phyloP scores from a whole-genome alignment of 805 yeast species.

The Danielozyma ontarioensis region DNA sequence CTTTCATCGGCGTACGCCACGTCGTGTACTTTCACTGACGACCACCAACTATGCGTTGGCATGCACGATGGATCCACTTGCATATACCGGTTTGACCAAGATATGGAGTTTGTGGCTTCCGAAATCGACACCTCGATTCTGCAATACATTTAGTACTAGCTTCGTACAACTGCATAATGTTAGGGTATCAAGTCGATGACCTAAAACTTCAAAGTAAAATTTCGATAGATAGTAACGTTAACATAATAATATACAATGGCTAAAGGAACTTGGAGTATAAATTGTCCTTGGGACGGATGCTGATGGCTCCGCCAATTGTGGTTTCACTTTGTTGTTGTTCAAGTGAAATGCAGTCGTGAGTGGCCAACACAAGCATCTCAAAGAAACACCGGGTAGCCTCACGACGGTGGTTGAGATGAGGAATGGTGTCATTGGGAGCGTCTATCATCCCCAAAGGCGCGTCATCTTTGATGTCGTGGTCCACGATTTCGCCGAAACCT shows the following conservation, averaged over 20 bases:
- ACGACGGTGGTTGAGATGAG: conserved; percentile 33
- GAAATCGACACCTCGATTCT: too few relatives aligned
- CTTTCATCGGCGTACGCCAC: not conserved
- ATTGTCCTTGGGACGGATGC: conserved; percentile 42
- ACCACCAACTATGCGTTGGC: not conserved
- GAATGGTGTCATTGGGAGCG: not conserved
- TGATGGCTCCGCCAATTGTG: conserved; percentile 53
- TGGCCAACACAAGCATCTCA: conserved; percentile 76
- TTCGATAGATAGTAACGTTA: too few relatives aligned
- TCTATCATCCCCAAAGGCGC: not conserved
- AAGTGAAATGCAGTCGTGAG: conserved; percentile 62
- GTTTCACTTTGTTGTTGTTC: conserved; percentile 43
- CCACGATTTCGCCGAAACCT: conserved; percentile 22
- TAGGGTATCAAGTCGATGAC: too few relatives aligned
- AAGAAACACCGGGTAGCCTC: conserved; percentile 75
- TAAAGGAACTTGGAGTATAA: conserved; percentile 20
- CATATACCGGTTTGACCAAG: too few relatives aligned
- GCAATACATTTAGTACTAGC: too few relatives aligned
- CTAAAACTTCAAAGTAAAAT: too few relatives aligned
- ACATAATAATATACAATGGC: not conserved
- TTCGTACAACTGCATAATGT: too few relatives aligned
- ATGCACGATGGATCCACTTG: not conserved
- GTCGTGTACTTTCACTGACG: not conserved
- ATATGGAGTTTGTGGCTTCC: too few relatives aligned
- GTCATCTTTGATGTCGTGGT: conserved; percentile 7